These are phyloP conservation scores for Cornus kousa DNA, from an alignment of 148 eudicot species.

Conservation along the genomic window DNA sequence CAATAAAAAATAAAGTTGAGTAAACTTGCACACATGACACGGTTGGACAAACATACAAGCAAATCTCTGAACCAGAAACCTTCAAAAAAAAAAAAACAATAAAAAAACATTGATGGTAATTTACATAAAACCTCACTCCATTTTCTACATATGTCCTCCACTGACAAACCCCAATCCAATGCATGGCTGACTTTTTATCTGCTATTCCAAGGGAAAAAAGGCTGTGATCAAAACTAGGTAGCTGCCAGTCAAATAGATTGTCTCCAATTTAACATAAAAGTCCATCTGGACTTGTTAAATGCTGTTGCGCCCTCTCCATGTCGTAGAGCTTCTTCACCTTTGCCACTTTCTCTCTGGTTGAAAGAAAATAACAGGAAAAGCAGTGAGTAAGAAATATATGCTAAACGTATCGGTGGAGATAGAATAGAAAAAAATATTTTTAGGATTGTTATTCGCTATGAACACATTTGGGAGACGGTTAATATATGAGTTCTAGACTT, in stretches of 20 bases:
- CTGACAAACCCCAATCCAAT: background rate
- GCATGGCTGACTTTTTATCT: background rate
- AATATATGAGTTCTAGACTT: too few relatives aligned
- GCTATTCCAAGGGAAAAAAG: background rate
- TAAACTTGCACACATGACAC: background rate
- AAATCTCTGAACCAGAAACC: constrained; percentile 12
- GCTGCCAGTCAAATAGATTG: background rate
- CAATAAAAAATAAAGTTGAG: constrained; percentile 4
- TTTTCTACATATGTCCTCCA: constrained; percentile 7
- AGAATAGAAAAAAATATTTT: too few relatives aligned
- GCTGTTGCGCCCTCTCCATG: background rate
- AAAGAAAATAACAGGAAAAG: constrained; percentile 5
- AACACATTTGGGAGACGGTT: too few relatives aligned
- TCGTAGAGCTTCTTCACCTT: constrained; percentile 37
- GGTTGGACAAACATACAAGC: constrained; percentile 4
- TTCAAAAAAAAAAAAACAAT: background rate
- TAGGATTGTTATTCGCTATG: too few relatives aligned
- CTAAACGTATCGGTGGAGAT: too few relatives aligned
- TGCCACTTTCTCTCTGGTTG: constrained; percentile 72
- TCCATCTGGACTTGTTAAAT: background rate
- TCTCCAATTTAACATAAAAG: background rate
- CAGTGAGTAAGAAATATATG: background rate
- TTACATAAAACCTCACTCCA: constrained; percentile 3
- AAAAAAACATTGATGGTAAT: background rate
- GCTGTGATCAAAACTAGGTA: constrained; percentile 6